Evolutionary conservation across 768 basidiomycete genomes (phyloP), one percentile per base, ranked within the genome.

Genomic region (Tephrocybe sp.): DNA sequence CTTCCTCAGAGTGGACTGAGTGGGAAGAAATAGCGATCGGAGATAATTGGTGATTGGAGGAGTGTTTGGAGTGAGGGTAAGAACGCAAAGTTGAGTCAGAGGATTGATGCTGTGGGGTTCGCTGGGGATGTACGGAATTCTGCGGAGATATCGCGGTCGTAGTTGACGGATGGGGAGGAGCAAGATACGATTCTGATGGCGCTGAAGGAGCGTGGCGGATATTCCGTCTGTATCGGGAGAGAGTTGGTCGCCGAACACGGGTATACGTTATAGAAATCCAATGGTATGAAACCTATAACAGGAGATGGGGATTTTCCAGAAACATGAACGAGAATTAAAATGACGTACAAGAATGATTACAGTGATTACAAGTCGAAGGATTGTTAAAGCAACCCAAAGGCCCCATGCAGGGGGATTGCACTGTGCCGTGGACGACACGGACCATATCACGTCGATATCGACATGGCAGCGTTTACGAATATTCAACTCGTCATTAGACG

Each of bases 401-500:
- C 71, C 67, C 74, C 80, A 83, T 1, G 72, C 51, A 5, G 73
- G 69, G 4, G 72, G 66, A 33, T 58, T 41, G n/a, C 43, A 64
- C 48, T 3, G 35, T 4, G 35, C 55, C 47, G 51, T 59, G 41
- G 53, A 56, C 10, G 67, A 62, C 11, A 72, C 69, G 4, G 79
- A 75, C 88, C 88, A 90, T 9, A 83, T 67, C 38, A 83, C 71
- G 60, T 89, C 88, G 38, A 88, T 68, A 54, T 87, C 83, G 68
- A 85, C 72, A 39, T 68, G 65, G 52, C 88, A 89, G n/a, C 80
- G 75, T 39, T 64, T 63, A 19, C 60, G 62, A 33, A 70, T 58
- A 48, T 69, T 67, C 39, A 78, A 53, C 47, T 71, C 71, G 23
- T 62, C 33, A 47, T 72, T 64, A 1, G 70, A 44, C 9, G 72